Percentiles rank a stretch among this genome's conserved stretches.
phyloP scores from a whole-genome alignment of 140 eudicot species.

The Senecio squalidus region DNA sequence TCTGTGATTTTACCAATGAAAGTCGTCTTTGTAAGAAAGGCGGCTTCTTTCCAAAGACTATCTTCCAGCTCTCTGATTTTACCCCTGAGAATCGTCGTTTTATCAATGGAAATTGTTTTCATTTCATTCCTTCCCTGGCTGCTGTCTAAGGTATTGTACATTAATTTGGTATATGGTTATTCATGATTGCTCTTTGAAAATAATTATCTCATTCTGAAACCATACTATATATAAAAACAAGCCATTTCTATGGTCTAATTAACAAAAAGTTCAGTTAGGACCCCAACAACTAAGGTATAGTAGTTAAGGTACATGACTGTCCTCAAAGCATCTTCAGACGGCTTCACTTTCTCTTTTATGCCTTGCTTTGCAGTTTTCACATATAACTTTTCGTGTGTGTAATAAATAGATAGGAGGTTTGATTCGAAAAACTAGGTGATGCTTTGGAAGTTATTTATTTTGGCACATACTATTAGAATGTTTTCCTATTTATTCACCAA shows the following conservation, averaged over 20 bases:
- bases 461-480: too few relatives aligned
- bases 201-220: too few relatives aligned
- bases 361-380: too few relatives aligned
- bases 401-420: too few relatives aligned
- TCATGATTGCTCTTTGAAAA: too few relatives aligned
- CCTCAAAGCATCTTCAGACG: neutral
- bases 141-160: constrained; percentile 14
- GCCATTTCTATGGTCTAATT: too few relatives aligned
- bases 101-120: constrained; percentile 31
- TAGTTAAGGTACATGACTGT: neutral
- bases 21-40: constrained; percentile 21
- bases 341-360: neutral
- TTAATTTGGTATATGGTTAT: too few relatives aligned
- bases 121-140: constrained; percentile 30
- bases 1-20: constrained; percentile 27
- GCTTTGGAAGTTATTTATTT: too few relatives aligned
- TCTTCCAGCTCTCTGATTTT: constrained; percentile 31
- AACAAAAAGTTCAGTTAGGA: neutral
- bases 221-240: too few relatives aligned
- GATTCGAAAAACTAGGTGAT: too few relatives aligned
- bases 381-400: too few relatives aligned
- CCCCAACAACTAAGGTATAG: neutral
- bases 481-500: too few relatives aligned
- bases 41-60: constrained; percentile 36
- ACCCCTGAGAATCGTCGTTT: constrained; percentile 34